phyloP scores from a whole-genome alignment of 2,329 filamentous ascomycete genomes.

The Purpureocillium lavendulum region DNA sequence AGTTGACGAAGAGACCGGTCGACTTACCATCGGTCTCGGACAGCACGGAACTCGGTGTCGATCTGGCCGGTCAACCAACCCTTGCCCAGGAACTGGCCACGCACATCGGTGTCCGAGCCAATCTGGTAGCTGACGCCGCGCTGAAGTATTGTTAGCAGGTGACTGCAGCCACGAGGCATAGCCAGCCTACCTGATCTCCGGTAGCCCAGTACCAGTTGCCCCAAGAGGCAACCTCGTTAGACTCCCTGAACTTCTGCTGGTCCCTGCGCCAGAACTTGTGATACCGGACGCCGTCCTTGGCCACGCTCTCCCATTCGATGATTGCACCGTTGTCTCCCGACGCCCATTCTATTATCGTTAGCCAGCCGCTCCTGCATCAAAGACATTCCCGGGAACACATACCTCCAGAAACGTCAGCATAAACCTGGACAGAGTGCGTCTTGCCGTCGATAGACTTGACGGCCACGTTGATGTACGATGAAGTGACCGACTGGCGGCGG shows the following conservation, averaged over 20 bases:
- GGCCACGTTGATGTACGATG: conserved; percentile 60
- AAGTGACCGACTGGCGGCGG: conserved; percentile 58
- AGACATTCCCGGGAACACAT: conserved; percentile 44
- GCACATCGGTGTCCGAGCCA: conserved; percentile 57
- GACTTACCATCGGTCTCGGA: conserved; percentile 24
- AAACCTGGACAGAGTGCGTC: conserved; percentile 58
- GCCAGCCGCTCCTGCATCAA: conserved; percentile 4
- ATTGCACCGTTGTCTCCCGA: conserved; percentile 49
- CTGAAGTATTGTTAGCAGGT: conserved; percentile 1
- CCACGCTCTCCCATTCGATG: conserved; percentile 55
- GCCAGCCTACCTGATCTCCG: conserved; percentile 30
- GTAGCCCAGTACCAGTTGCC: conserved; percentile 72
- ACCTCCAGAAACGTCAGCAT: conserved; percentile 56
- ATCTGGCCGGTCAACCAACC: conserved; percentile 55
- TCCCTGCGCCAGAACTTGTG: conserved; percentile 53
- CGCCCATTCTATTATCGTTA: conserved; percentile 52
- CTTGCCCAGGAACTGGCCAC: conserved; percentile 55
- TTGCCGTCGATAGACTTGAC: conserved; percentile 54
- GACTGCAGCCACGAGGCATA: not conserved
- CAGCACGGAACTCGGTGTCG: conserved; percentile 50
- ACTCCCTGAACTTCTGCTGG: conserved; percentile 61
- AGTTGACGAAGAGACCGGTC: conserved; percentile 4
- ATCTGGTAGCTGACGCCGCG: conserved; percentile 57
- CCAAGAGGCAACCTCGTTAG: conserved; percentile 68
- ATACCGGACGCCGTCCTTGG: conserved; percentile 44